Evolutionary conservation across 2,329 filamentous ascomycete species (phyloP).

Genomic region (Sporothrix mexicana): DNA sequence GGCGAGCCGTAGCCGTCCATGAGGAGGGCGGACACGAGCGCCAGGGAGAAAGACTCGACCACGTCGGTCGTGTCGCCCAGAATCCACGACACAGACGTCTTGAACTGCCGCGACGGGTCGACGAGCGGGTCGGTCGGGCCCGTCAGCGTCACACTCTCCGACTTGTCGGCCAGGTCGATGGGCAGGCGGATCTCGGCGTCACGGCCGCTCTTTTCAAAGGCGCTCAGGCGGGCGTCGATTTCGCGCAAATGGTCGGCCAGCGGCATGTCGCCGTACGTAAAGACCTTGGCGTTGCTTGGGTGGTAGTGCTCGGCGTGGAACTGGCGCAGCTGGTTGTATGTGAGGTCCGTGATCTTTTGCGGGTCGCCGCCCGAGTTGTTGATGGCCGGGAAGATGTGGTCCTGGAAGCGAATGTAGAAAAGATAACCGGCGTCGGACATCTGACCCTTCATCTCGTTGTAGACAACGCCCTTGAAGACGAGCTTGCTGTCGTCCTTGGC

Average conservation of each 20-base stretch:
- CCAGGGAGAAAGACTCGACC: conserved; percentile 85
- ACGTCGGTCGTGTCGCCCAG: conserved; percentile 82
- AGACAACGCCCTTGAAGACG: conserved; percentile 97
- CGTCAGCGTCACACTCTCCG: conserved; percentile 71
- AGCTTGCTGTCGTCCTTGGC: conserved; percentile 67
- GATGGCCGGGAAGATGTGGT: conserved; percentile 90
- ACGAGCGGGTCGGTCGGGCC: conserved; percentile 89
- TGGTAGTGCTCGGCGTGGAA: conserved; percentile 96
- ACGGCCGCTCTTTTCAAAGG: conserved; percentile 69
- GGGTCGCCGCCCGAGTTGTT: conserved; percentile 98
- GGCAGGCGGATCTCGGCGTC: conserved; percentile 79
- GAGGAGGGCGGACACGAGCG: conserved; percentile 80
- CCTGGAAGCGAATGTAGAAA: conserved; percentile 94
- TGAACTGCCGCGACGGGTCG: conserved; percentile 84
- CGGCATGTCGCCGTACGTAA: conserved; percentile 95
- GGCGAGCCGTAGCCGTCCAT: conserved; percentile 96
- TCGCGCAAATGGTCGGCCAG: conserved; percentile 80
- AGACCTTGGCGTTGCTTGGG: conserved; percentile 93
- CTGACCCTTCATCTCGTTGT: conserved; percentile 99
- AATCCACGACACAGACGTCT: conserved; percentile 93
- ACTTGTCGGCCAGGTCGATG: conserved; percentile 68
- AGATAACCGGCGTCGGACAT: conserved; percentile 97
- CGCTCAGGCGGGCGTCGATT: conserved; percentile 73
- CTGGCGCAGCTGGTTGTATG: conserved; percentile 83
- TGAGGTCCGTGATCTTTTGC: conserved; percentile 93